Evolutionary conservation across 371 early-diverging fungal genomes (phyloP), one percentile per base, ranked within the genome.

Genomic region (Sporodiniella umbellata): DNA sequence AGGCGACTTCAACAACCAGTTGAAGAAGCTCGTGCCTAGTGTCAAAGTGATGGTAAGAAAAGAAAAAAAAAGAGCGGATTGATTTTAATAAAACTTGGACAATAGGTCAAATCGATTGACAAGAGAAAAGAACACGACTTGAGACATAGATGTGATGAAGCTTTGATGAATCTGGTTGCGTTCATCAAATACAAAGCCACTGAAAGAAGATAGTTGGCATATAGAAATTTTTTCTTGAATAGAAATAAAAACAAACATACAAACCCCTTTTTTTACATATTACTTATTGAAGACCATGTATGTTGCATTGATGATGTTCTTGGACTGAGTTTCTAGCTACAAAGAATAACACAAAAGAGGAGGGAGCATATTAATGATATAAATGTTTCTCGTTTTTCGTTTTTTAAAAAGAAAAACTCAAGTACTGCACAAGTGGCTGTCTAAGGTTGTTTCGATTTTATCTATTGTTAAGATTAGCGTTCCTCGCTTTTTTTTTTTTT

Each of bases 161-260:
- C 88, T 0, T 52, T 87, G 30, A 61, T 78, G 54, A 96, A 95
- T 62, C 64, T 94, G 55, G 71, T 79, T 7, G 90, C 85, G 12
- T 96, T 96, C 65, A 83, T 94, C 45, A 75, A 84, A 48, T 95
- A 95, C 70, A 94, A 96, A 73, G 74, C 56, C 26, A 57, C 47
- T 22, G 75, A 75, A 31, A 56, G 61, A 48, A 56, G 58, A 51
- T 21, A 24, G 54, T 48, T 45, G 37, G 45, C 14, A 35, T 4
- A 14, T 35, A 15, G 11, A n/a, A 14, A 35, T 35, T 3, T 35
- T 35, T 35, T 11, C 15, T 35, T 35, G 4, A 35, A 5, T 11
- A 35, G 11, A 14, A 26, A 28, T 17, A 22, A 17, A 46, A 8
- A 17, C 24, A 18, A 31, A 31, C 31, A 31, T n/a, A 35, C 11